Percentiles rank a stretch among this genome's conserved stretches.
phyloP scores from a whole-genome alignment of 805 yeast genomes.

The Lachancea lanzarotensis region DNA sequence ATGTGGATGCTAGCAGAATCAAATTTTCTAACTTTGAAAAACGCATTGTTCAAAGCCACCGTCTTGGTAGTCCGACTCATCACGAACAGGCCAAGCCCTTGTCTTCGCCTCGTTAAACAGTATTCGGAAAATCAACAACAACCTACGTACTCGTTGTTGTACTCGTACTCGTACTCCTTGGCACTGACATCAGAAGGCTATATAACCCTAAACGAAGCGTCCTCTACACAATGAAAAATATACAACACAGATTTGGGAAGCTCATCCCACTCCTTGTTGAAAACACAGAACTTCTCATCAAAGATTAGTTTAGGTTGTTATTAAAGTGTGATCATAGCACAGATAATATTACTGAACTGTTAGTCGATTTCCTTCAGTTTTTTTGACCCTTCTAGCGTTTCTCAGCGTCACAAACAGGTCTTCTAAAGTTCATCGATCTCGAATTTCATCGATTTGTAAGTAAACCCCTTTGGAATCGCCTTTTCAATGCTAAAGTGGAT shows the following conservation, averaged over 20 bases:
- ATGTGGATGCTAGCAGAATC: too few species aligned
- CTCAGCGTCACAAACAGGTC: too few species aligned
- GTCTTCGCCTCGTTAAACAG: too few species aligned
- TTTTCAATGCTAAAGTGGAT: slow-evolving; percentile 72
- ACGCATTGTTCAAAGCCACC: too few species aligned
- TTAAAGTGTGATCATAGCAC: background rate
- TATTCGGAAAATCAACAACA: too few species aligned
- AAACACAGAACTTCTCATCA: background rate
- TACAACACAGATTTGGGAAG: background rate
- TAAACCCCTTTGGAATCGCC: background rate
- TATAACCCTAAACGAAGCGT: background rate
- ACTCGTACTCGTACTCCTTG: background rate
- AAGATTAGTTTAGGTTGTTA: background rate
- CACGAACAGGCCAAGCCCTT: too few species aligned
- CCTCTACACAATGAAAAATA: background rate
- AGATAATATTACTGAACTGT: background rate
- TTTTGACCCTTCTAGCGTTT: background rate
- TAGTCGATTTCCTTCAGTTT: background rate
- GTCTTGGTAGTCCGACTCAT: too few species aligned
- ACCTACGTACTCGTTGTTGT: background rate
- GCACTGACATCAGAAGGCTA: background rate
- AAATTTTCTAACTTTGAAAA: too few species aligned
- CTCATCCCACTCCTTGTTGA: background rate
- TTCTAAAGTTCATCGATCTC: too few species aligned
- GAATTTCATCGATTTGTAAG: too few species aligned